Evolutionary conservation across 306 rosid genomes (phyloP).

Genomic region (Inga oerstediana): DNA sequence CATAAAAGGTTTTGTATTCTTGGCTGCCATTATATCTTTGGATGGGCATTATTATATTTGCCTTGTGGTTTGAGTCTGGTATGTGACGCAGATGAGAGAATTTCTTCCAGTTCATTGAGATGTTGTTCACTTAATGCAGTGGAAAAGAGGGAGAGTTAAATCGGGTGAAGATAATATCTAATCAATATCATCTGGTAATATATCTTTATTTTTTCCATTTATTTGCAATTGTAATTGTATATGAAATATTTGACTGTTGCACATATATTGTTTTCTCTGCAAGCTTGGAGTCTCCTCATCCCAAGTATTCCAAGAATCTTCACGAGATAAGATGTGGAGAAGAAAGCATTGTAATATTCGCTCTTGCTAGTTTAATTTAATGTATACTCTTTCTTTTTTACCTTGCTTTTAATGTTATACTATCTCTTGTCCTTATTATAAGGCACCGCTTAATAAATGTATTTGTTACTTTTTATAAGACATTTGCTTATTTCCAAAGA

Average conservation of each 20-base stretch:
- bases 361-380: slow-evolving; percentile 31
- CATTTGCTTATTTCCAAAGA: too few relatives aligned
- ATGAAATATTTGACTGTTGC: background rate
- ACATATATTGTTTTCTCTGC: slow-evolving; percentile 42
- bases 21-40: slow-evolving; percentile 13
- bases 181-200: slow-evolving; percentile 92
- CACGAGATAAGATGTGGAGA: slow-evolving; percentile 83
- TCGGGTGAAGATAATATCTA: slow-evolving; percentile 87
- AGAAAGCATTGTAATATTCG: slow-evolving; percentile 74
- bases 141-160: slow-evolving; percentile 83
- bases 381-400: background rate
- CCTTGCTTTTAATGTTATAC: background rate
- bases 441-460: too few relatives aligned
- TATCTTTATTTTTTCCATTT: slow-evolving; percentile 23
- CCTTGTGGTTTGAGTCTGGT: slow-evolving; percentile 13
- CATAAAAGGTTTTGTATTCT: slow-evolving; percentile 76
- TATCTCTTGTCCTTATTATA: too few relatives aligned
- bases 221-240: slow-evolving; percentile 7
- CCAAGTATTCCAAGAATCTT: slow-evolving; percentile 96
- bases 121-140: slow-evolving; percentile 44
- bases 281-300: slow-evolving; percentile 99
- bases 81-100: background rate
- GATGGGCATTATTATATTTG: slow-evolving; percentile 1
- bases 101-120: background rate
- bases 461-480: too few relatives aligned